Percentiles rank a stretch among this genome's conserved stretches.
phyloP scores from a whole-genome alignment of 2,329 filamentous ascomycete species.

The Talaromyces marneffei region DNA sequence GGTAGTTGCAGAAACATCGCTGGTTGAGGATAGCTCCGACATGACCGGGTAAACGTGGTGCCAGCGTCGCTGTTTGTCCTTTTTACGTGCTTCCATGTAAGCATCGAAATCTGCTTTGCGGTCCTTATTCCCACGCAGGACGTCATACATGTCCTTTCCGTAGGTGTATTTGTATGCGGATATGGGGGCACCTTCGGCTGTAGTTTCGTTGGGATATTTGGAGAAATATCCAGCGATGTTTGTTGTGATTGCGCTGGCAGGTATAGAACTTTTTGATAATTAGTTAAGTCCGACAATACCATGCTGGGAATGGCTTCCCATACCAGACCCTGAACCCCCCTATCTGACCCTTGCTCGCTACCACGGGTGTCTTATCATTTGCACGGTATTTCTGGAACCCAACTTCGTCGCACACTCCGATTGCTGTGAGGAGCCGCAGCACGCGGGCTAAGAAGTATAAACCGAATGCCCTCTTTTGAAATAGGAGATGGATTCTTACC shows the following conservation, averaged over 20 bases:
- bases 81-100: not conserved
- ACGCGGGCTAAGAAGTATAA: not conserved
- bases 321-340: not conserved
- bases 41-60: not conserved
- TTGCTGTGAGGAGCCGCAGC: not conserved
- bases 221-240: not conserved
- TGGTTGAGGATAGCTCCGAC: not conserved
- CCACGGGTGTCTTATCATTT: not conserved
- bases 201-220: not conserved
- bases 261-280: not conserved
- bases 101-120: not conserved
- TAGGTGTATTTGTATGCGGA: not conserved
- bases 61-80: not conserved
- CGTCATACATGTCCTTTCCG: not conserved
- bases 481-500: not conserved
- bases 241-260: not conserved
- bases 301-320: not conserved
- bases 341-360: not conserved
- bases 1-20: not conserved
- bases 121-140: not conserved
- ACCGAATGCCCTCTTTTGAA: too few species aligned
- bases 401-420: not conserved
- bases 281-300: not conserved
- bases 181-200: not conserved
- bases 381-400: not conserved